Percentiles rank a stretch among this genome's conserved stretches.
These are phyloP conservation scores for Pythium phragmitis DNA, from an alignment of 352 stramenopile species.

Conservation along the genomic window DNA sequence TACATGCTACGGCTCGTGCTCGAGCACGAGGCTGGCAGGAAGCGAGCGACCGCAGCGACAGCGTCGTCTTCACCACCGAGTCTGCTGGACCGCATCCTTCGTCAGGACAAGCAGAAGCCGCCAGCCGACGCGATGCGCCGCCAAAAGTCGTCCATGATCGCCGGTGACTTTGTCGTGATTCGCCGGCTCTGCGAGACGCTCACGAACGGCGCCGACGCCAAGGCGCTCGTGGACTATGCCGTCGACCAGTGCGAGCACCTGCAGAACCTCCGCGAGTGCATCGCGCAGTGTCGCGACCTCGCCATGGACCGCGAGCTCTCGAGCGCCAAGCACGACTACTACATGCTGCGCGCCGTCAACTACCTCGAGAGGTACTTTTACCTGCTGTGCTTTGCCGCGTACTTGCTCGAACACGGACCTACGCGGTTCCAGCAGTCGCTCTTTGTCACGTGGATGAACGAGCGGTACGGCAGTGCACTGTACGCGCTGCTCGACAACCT, in stretches of 20 bases:
- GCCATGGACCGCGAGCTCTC: constrained; percentile 70
- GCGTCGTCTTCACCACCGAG: constrained; percentile 1
- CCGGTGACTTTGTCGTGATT: constrained; percentile 72
- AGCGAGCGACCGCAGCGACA: background rate
- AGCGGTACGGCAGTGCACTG: constrained; percentile 75
- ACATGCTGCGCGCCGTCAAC: constrained; percentile 85
- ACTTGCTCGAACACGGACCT: constrained; percentile 67
- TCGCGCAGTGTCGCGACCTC: constrained; percentile 74
- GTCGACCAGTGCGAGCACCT: constrained; percentile 82
- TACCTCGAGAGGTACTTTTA: constrained; percentile 91
- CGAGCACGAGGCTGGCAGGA: constrained; percentile 31
- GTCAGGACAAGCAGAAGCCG: background rate
- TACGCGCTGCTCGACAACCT: constrained; percentile 87
- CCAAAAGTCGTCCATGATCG: constrained; percentile 47
- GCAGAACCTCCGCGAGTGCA: constrained; percentile 85
- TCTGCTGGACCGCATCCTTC: constrained; percentile 16
- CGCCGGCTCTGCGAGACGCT: constrained; percentile 65
- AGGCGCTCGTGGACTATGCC: constrained; percentile 67
- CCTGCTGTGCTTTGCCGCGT: constrained; percentile 87
- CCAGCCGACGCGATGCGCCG: constrained; percentile 29
- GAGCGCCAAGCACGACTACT: constrained; percentile 69
- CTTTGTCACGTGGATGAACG: constrained; percentile 86
- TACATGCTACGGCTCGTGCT: constrained; percentile 84
- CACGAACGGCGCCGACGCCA: constrained; percentile 65
- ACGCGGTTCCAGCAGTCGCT: constrained; percentile 51